Evolutionary conservation across 345 rosid genomes (phyloP).

Genomic region (Laguncularia racemosa): DNA sequence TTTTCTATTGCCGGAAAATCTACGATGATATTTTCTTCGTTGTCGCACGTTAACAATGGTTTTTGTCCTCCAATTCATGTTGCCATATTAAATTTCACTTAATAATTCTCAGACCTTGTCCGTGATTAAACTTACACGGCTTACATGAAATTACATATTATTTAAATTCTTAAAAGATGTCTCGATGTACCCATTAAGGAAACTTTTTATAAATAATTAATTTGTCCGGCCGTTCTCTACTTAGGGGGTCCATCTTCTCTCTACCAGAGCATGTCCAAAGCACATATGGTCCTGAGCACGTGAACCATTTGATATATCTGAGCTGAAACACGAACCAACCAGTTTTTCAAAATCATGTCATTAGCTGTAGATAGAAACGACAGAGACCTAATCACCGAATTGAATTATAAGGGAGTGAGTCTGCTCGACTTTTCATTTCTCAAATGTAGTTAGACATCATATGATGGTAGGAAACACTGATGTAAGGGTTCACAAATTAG

Average conservation of each 20-base stretch:
- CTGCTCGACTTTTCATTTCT: neutral
- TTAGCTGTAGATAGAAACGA: neutral
- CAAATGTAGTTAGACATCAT: neutral
- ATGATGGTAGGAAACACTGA: too few relatives aligned
- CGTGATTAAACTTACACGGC: conserved; percentile 3
- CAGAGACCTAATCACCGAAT: too few relatives aligned
- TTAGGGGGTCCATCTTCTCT: conserved; percentile 1
- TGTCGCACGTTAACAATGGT: conserved; percentile 4
- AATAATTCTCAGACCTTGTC: conserved; percentile 4
- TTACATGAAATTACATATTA: neutral
- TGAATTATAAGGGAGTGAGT: neutral
- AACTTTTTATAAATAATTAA: neutral
- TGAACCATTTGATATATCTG: conserved; percentile 7
- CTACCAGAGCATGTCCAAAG: neutral
- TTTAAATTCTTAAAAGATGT: too few relatives aligned
- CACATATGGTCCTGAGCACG: conserved; percentile 7
- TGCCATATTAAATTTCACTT: neutral
- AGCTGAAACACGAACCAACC: neutral
- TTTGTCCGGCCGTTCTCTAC: conserved; percentile 1
- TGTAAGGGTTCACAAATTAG: too few relatives aligned
- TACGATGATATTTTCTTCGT: neutral
- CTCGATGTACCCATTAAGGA: too few relatives aligned
- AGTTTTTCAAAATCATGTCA: neutral
- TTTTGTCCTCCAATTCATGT: neutral
- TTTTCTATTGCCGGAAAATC: conserved; percentile 7